A percentile compares a stretch with the other conserved stretches of the same genome.
Evolutionary conservation across 2,329 filamentous ascomycete genomes (phyloP).

Genomic region (Aureobasidium sp.): DNA sequence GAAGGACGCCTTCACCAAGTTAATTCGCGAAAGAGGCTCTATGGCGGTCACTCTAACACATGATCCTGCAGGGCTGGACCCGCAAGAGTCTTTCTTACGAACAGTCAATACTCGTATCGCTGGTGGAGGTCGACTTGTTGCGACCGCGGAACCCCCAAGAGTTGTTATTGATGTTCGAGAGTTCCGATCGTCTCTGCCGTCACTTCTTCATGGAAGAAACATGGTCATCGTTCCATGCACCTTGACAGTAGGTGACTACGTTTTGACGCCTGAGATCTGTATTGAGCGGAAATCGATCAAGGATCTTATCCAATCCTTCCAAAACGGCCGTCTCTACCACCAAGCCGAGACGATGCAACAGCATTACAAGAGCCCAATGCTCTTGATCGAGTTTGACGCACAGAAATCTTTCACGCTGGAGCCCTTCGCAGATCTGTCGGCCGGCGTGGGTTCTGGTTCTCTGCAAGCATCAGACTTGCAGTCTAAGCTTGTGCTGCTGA

Average conservation of each 20-base stretch:
- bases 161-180: slow-evolving; percentile 95
- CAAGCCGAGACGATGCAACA: slow-evolving; percentile 92
- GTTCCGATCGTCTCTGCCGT: slow-evolving; percentile 87
- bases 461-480: slow-evolving; percentile 68
- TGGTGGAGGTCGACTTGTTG: slow-evolving; percentile 74
- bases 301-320: slow-evolving; percentile 86
- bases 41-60: slow-evolving; percentile 85
- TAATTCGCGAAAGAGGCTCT: slow-evolving; percentile 86
- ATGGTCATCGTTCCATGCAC: slow-evolving; percentile 90
- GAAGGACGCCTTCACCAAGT: slow-evolving; percentile 89
- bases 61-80: slow-evolving; percentile 63
- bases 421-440: slow-evolving; percentile 46
- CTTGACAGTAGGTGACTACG: slow-evolving; percentile 93
- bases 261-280: slow-evolving; percentile 83
- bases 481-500: slow-evolving; percentile 83
- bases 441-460: slow-evolving; percentile 54
- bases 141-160: slow-evolving; percentile 78
- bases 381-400: slow-evolving; percentile 95
- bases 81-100: slow-evolving; percentile 84
- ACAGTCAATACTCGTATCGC: slow-evolving; percentile 96
- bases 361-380: slow-evolving; percentile 81
- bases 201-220: slow-evolving; percentile 77
- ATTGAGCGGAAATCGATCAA: slow-evolving; percentile 89
- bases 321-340: slow-evolving; percentile 81
- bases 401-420: slow-evolving; percentile 94